These are phyloP conservation scores for Nothopassalora personata DNA, from an alignment of 2,329 filamentous ascomycete genomes.

Conservation along the genomic window DNA sequence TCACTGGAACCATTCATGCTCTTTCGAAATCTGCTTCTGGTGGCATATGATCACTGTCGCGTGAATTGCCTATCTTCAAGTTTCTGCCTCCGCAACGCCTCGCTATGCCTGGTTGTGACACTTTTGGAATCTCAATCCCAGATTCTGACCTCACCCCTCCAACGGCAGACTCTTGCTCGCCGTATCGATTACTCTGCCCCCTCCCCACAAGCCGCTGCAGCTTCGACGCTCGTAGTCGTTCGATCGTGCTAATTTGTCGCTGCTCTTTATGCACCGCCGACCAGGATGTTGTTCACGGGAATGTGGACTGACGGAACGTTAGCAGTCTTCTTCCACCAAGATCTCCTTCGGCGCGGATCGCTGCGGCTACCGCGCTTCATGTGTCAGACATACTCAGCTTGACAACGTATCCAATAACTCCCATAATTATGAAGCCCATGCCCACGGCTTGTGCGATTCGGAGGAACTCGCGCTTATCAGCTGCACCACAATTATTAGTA, in stretches of 20 bases:
- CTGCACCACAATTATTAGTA: conserved; percentile 29
- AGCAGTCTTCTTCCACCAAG: neutral
- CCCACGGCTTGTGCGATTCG: conserved; percentile 62
- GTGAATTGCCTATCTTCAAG: neutral
- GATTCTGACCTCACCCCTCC: neutral
- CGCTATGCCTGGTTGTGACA: conserved; percentile 7
- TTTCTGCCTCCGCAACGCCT: conserved; percentile 4
- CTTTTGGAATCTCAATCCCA: neutral
- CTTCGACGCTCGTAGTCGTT: neutral
- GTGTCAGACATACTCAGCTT: conserved; percentile 54
- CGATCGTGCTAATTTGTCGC: neutral
- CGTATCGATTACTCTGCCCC: neutral
- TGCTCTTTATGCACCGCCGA: conserved; percentile 55
- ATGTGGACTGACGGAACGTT: conserved; percentile 52
- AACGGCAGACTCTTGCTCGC: neutral
- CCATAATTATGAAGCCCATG: conserved; percentile 66
- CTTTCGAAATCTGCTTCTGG: neutral
- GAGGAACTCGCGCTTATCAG: conserved; percentile 54
- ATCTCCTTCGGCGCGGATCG: neutral
- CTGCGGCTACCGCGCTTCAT: neutral
- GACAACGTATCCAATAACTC: conserved; percentile 63
- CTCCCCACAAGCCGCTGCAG: neutral
- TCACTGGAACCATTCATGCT: neutral
- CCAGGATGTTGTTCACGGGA: conserved; percentile 65
- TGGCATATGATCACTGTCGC: conserved; percentile 2